A percentile compares a stretch with the other conserved stretches of the same genome.
These are phyloP conservation scores for Aspergillus biplanus DNA, from an alignment of 495 filamentous ascomycete genomes.

Conservation along the genomic window DNA sequence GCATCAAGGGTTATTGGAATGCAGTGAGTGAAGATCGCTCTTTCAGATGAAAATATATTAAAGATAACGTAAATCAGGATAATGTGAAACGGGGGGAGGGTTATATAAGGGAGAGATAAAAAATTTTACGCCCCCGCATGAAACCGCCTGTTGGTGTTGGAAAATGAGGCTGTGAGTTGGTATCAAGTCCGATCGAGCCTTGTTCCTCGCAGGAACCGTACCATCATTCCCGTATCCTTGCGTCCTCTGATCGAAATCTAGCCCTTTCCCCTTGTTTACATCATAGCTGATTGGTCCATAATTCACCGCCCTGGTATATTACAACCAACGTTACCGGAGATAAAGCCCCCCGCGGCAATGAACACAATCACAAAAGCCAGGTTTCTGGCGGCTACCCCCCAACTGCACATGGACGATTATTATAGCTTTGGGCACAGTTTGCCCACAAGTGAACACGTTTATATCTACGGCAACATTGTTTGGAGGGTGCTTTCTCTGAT, in stretches of 20 bases:
- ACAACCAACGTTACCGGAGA: constrained; percentile 3
- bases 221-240: not conserved
- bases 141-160: not conserved
- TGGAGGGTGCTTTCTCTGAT: too few species aligned
- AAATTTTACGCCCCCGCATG: not conserved
- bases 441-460: too few species aligned
- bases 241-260: not conserved
- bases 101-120: not conserved
- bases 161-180: not conserved
- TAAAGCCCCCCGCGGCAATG: not conserved
- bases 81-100: not conserved
- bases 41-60: not conserved
- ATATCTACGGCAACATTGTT: too few species aligned
- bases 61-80: not conserved
- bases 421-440: too few species aligned
- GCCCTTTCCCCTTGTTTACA: not conserved
- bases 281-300: not conserved
- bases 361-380: not conserved
- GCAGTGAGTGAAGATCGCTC: not conserved
- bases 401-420: not conserved
- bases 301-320: not conserved
- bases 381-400: not conserved
- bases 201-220: not conserved
- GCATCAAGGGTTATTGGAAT: not conserved
- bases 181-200: not conserved